A percentile compares a stretch with the other conserved stretches of the same genome.
Evolutionary conservation across 345 rosid genomes (phyloP).

Genomic region (Lumnitzera littorea): DNA sequence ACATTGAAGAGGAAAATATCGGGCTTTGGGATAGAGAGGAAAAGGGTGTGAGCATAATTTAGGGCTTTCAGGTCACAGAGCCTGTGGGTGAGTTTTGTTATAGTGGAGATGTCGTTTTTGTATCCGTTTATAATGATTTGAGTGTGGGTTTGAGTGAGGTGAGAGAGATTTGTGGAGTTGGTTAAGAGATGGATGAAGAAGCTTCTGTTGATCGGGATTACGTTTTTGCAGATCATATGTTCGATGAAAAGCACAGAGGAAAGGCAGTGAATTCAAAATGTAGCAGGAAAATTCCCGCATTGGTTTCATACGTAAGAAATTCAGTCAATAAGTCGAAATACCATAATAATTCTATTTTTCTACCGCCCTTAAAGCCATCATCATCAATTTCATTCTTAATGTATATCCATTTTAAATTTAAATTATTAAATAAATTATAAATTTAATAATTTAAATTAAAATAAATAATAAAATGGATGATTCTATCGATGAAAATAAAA

Average conservation of each 20-base stretch:
- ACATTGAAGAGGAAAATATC: conserved; percentile 73
- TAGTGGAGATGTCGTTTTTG: conserved; percentile 37
- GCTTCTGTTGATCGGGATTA: conserved; percentile 16
- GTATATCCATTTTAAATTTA: too few relatives aligned
- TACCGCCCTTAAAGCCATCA: too few relatives aligned
- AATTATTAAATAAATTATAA: too few relatives aligned
- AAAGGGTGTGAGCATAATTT: conserved; percentile 39
- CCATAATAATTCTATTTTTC: too few relatives aligned
- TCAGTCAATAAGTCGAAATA: too few relatives aligned
- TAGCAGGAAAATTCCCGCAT: too few relatives aligned
- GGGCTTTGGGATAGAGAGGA: conserved; percentile 48
- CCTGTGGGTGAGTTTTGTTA: conserved; percentile 66
- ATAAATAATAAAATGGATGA: too few relatives aligned
- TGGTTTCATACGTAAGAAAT: too few relatives aligned
- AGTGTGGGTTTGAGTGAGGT: conserved; percentile 56
- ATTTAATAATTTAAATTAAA: too few relatives aligned
- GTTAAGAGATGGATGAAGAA: conserved; percentile 37
- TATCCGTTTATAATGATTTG: conserved; percentile 48
- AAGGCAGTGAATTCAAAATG: not conserved
- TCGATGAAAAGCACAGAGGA: not conserved
- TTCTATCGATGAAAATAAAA: too few relatives aligned
- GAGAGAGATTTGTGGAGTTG: conserved; percentile 34
- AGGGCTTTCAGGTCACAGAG: conserved; percentile 53
- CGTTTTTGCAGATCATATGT: conserved; percentile 6
- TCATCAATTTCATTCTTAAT: too few relatives aligned